Evolutionary conservation across 441 rosid genomes (phyloP), one percentile per base, ranked within the genome.

Genomic region (Hura crepitans): DNA sequence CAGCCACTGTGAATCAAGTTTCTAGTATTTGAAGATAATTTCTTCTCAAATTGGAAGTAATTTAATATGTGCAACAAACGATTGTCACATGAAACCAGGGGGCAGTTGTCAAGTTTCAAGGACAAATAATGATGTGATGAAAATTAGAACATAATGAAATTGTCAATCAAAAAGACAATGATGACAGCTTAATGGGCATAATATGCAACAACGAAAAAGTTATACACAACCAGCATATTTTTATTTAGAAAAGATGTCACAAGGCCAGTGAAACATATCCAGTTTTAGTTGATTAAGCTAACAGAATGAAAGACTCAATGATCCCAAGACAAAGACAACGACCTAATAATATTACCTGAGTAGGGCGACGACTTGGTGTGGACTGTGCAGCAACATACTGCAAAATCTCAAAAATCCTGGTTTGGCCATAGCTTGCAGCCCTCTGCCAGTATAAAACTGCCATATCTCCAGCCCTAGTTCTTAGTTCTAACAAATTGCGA

Each of bases 401-500:
- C 75, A 94, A 74, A 71, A 94, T 79, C 51, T 92, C 97, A 65
- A 81, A 87, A 78, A 92, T 75, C 76, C 94, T 85, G 0, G 93
- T 86, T 72, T 94, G 99, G 68, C 91, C 87, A 80, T 89, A 90
- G 76, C 81, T 89, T 42, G 92, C 91, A 79, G 87, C 96, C 69
- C 87, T 86, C 69, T 90, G 90, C 82, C 94, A 83, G 80, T 90
- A 92, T 39, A 86, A 64, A 79, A 89, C 66, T 15, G 82, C 91
- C 82, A 92, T 81, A 78, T 92, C 96, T 65, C 96, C 92, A 68
- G 96, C 99, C 66, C 87, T 87, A 17, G 89, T 94, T 79, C 83
- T 89, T 61, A 87, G 80, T 80, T 94, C 97, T 73, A 82, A 64
- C 89, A 94, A 85, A 81, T 81, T 90, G 50, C 88, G 92, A 77